Evolutionary conservation across 192 early-diverging fungal species (phyloP).

Genomic region (Gigaspora rosea): DNA sequence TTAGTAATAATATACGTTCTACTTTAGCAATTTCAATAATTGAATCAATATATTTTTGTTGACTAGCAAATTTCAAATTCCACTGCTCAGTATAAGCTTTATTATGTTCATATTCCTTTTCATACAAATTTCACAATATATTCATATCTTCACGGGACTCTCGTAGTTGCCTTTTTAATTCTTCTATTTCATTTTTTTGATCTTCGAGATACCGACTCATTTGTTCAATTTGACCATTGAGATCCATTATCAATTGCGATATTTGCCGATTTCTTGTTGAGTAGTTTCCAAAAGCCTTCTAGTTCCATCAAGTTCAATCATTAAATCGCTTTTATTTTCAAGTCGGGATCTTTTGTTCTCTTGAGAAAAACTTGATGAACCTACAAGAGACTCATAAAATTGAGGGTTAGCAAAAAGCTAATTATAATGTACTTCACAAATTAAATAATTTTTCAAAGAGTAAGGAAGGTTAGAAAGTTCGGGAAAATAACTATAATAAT

Average conservation of each 20-base stretch:
- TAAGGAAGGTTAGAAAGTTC: constrained; percentile 14
- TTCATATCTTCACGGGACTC: not conserved
- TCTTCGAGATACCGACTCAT: not conserved
- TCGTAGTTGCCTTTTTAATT: constrained; percentile 1
- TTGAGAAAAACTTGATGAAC: too few relatives aligned
- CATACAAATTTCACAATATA: not conserved
- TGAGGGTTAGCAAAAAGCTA: too few relatives aligned
- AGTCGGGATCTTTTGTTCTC: not conserved
- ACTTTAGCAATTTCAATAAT: too few relatives aligned
- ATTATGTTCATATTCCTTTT: too few relatives aligned
- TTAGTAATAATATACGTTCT: too few relatives aligned
- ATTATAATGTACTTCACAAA: constrained; percentile 15
- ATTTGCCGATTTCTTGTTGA: constrained; percentile 9
- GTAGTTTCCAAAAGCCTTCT: constrained; percentile 1
- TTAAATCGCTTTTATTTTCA: not conserved
- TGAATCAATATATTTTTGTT: too few relatives aligned
- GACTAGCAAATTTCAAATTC: too few relatives aligned
- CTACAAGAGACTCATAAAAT: too few relatives aligned
- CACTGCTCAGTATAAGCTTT: not conserved
- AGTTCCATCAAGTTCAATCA: not conserved
- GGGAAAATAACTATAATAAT: constrained; percentile 2
- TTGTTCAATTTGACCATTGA: constrained; percentile 23
- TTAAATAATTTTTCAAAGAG: constrained; percentile 9
- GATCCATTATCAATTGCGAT: constrained; percentile 12
- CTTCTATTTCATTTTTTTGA: constrained; percentile 14